Conservation (phyloP, 257 asterid genomes). For the Petunia secreta region DNA sequence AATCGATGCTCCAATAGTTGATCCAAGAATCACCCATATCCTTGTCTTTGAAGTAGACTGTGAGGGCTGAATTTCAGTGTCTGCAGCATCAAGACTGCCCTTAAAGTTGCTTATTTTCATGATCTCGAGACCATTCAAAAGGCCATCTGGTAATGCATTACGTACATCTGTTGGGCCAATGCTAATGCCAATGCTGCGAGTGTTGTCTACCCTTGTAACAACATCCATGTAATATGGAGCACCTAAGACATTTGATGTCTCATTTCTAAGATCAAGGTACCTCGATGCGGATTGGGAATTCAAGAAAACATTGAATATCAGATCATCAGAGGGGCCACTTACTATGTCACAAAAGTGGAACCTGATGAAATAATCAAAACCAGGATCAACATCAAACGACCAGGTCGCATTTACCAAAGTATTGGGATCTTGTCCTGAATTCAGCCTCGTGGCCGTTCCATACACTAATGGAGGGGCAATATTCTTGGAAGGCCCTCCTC, state of each 20-base stretch:
- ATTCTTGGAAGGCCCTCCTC: constrained; percentile 28
- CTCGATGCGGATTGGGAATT: constrained; percentile 32
- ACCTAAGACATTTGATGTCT: constrained; percentile 25
- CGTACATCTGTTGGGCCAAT: constrained; percentile 35
- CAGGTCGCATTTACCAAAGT: constrained; percentile 35
- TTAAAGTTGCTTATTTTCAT: constrained; percentile 46
- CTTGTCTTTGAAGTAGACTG: constrained; percentile 33
- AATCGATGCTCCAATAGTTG: constrained; percentile 33
- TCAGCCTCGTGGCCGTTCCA: constrained; percentile 39
- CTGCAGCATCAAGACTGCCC: constrained; percentile 43
- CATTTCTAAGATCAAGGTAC: constrained; percentile 38
- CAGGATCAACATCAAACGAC: constrained; percentile 43
- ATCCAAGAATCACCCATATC: constrained; percentile 40
- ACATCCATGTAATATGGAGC: constrained; percentile 43
- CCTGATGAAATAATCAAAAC: constrained; percentile 45
- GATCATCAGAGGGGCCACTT: neutral
- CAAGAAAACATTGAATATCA: constrained; percentile 37
- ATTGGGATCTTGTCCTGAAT: constrained; percentile 21
- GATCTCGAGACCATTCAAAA: constrained; percentile 52
- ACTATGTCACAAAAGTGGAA: constrained; percentile 46
- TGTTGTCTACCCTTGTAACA: constrained; percentile 17
- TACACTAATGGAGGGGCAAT: constrained; percentile 42
- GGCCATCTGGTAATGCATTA: constrained; percentile 34
- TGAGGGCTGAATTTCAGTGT: constrained; percentile 26
- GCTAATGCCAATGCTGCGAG: constrained; percentile 30